Evolutionary conservation across 129 eudicot genomes (phyloP).

Genomic region (Solidago caesia): DNA sequence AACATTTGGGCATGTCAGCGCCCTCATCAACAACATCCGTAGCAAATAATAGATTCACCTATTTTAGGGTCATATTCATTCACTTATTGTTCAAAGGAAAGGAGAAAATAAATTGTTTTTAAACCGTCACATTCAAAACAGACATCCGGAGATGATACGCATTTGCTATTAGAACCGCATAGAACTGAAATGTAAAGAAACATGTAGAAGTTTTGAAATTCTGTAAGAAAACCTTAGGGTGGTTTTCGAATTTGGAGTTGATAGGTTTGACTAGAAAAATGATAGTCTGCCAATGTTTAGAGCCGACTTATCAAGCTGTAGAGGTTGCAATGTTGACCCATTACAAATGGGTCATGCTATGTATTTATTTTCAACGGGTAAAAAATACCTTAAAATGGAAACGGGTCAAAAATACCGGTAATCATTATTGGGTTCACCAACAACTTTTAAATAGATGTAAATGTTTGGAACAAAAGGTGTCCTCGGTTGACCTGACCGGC

Average conservation of each 20-base stretch:
- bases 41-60: constrained; percentile 75
- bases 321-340: too few relatives aligned
- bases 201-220: not conserved
- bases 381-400: not conserved
- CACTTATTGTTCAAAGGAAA: not conserved
- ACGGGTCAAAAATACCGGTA: not conserved
- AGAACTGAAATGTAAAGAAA: not conserved
- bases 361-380: not conserved
- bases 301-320: too few relatives aligned
- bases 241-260: not conserved
- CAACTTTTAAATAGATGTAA: not conserved
- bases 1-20: constrained; percentile 53
- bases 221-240: not conserved
- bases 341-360: not conserved
- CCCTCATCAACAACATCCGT: constrained; percentile 75
- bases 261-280: too few relatives aligned
- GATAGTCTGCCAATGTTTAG: not conserved
- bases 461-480: not conserved
- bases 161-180: not conserved
- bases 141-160: not conserved
- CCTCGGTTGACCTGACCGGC: not conserved
- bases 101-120: too few relatives aligned
- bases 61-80: not conserved
- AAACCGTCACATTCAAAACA: not conserved
- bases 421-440: not conserved